A percentile compares a stretch with the other conserved stretches of the same genome.
phyloP scores from a whole-genome alignment of 129 eudicot species.

The Flaveria trinervia region DNA sequence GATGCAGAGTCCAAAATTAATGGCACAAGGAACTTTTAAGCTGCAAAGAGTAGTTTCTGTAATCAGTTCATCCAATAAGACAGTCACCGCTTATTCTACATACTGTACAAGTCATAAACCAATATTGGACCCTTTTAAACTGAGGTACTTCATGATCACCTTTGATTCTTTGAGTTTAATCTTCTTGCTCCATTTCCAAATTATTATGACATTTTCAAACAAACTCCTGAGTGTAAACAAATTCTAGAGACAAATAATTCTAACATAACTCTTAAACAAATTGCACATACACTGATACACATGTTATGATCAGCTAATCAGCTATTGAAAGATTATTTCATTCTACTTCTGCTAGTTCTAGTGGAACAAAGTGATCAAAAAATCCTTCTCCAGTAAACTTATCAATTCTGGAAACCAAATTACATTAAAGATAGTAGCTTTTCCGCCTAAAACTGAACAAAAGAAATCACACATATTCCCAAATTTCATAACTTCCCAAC shows the following conservation, averaged over 20 bases:
- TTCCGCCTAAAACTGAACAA: neutral
- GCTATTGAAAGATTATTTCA: neutral
- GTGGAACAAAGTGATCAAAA: neutral
- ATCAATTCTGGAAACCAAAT: neutral
- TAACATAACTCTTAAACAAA: neutral
- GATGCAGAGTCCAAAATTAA: neutral
- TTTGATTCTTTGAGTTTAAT: no score
- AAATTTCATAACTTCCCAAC: neutral
- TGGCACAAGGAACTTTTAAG: neutral
- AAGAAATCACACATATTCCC: neutral
- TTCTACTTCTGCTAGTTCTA: no score
- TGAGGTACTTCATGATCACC: no score
- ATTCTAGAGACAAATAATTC: neutral
- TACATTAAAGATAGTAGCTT: neutral
- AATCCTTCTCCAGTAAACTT: neutral
- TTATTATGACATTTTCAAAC: neutral
- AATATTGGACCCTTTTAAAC: neutral
- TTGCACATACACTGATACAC: conserved; percentile 9
- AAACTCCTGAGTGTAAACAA: neutral
- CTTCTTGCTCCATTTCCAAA: no score
- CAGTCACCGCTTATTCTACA: conserved; percentile 5
- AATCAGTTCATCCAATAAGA: conserved; percentile 25
- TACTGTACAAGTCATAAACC: conserved; percentile 5
- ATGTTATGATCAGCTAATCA: neutral
- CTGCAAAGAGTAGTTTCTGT: conserved; percentile 5